phyloP scores from a whole-genome alignment of 371 early-diverging fungal genomes.

The Aphelidium insulamus region DNA sequence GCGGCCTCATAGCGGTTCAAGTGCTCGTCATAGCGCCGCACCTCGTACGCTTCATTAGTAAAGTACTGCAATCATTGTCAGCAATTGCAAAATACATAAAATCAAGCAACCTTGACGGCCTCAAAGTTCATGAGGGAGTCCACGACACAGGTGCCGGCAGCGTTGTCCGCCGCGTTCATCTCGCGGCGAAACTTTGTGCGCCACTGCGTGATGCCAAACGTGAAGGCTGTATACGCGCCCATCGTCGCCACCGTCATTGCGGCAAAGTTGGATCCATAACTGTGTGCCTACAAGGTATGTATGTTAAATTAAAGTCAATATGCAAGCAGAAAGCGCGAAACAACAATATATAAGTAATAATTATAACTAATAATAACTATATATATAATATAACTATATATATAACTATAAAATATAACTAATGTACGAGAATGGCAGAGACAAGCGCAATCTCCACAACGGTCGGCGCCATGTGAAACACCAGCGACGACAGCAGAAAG shows the following conservation, averaged over 20 bases:
- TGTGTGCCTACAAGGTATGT: no score
- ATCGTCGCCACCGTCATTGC: slow-evolving; percentile 66
- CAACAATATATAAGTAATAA: no score
- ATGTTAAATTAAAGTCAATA: no score
- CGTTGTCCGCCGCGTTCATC: slow-evolving; percentile 49
- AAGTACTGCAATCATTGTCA: no score
- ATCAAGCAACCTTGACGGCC: no score
- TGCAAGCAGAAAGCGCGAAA: no score
- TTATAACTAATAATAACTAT: no score
- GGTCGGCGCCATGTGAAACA: slow-evolving; percentile 83
- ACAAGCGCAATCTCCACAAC: slow-evolving; percentile 83
- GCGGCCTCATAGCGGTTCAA: slow-evolving; percentile 69
- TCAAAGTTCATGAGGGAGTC: slow-evolving; percentile 89
- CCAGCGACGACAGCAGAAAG: slow-evolving; percentile 68
- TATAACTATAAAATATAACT: no score
- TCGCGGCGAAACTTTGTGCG: slow-evolving; percentile 57
- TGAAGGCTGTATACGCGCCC: slow-evolving; percentile 53
- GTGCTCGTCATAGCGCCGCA: slow-evolving; percentile 55
- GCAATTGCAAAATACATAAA: no score
- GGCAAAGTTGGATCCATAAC: no score
- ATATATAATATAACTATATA: no score
- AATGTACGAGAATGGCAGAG: slow-evolving; percentile 54
- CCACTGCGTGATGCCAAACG: slow-evolving; percentile 77
- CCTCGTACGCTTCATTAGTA: slow-evolving; percentile 70
- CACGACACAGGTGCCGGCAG: slow-evolving; percentile 48